Base-by-base conservation (phyloP, 371 early-diverging fungal genomes). In the Mortierella sp. region DNA sequence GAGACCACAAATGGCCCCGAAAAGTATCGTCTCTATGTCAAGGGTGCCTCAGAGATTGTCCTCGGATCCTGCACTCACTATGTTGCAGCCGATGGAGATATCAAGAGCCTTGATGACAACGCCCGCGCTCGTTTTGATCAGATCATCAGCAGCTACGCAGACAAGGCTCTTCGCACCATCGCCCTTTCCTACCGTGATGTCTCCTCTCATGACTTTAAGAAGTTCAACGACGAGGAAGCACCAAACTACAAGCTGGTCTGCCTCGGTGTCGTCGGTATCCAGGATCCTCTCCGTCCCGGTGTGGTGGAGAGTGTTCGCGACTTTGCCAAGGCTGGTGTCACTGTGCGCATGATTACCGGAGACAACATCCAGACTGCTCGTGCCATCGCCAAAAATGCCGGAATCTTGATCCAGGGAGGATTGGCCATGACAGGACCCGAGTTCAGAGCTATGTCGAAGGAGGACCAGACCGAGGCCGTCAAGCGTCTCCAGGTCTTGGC, bases 341-440 rank as follows among this genome's bases (percentile, higher is more conserved):
- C 88, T 72, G 95, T 97, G 11, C 91, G 95, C 47, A 97, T 98
- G 97, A 96, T 98, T 57, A 99, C 99, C 8, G 99, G 99, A 64
- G 99, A 99, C 84, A 95, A 95, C 79, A 78, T 94, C 30, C 87
- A 90, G 56, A 97, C 97, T 9, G 98, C 99, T 17, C 85, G 87
- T 30, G 91, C 93, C 3, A 96, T 98, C 82, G 98, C 97, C 50
- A 89, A 83, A 59, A 89, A 93, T 47, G 92, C 94, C 50, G 95
- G 95, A 64, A 97, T 99, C 48, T 81, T 93, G 70, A 90, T 87
- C 56, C 92, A 90, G 62, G 94, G 92, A 52, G 92, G 95, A 50
- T 72, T 93, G 37, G 94, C 92, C 21, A 86, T 98, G 84, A 91
- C 93, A 28, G 99, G 99, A 19, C 92, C 94, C 39, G 92, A 90